Evolutionary conservation across 306 rosid genomes (phyloP).

Genomic region (Prunus salicina): DNA sequence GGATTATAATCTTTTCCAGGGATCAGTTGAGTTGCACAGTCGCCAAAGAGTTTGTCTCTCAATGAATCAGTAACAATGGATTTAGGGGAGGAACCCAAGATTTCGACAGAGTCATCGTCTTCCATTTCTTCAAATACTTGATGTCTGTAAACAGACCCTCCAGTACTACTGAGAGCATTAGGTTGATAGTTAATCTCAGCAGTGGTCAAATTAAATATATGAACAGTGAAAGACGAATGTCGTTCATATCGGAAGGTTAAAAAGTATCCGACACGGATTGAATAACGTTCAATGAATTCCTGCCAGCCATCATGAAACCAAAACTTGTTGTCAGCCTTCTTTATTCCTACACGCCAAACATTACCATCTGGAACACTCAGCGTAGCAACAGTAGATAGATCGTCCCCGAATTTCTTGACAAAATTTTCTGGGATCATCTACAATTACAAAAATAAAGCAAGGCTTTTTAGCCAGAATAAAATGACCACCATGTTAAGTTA

Average conservation of each 20-base stretch:
- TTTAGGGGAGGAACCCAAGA: slow-evolving; percentile 36
- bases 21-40: slow-evolving; percentile 37
- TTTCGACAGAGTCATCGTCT: slow-evolving; percentile 67
- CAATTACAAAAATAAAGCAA: slow-evolving; percentile 33
- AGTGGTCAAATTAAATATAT: slow-evolving; percentile 56
- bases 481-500: not conserved
- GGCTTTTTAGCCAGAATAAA: not conserved
- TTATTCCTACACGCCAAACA: slow-evolving; percentile 70
- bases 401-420: slow-evolving; percentile 58
- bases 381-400: slow-evolving; percentile 59
- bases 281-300: slow-evolving; percentile 65
- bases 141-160: slow-evolving; percentile 43
- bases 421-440: slow-evolving; percentile 88
- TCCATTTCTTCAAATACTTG: slow-evolving; percentile 74
- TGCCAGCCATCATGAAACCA: slow-evolving; percentile 88
- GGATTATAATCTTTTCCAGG: slow-evolving; percentile 46
- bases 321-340: slow-evolving; percentile 57
- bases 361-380: slow-evolving; percentile 77
- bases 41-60: slow-evolving; percentile 47
- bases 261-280: slow-evolving; percentile 67
- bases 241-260: slow-evolving; percentile 81
- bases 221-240: slow-evolving; percentile 66
- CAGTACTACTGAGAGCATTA: slow-evolving; percentile 31
- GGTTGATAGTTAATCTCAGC: slow-evolving; percentile 79
- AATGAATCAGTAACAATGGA: slow-evolving; percentile 30